Evolutionary conservation across 1,284 basidiomycete species (phyloP).

Genomic region (Apiotrichum porosum): DNA sequence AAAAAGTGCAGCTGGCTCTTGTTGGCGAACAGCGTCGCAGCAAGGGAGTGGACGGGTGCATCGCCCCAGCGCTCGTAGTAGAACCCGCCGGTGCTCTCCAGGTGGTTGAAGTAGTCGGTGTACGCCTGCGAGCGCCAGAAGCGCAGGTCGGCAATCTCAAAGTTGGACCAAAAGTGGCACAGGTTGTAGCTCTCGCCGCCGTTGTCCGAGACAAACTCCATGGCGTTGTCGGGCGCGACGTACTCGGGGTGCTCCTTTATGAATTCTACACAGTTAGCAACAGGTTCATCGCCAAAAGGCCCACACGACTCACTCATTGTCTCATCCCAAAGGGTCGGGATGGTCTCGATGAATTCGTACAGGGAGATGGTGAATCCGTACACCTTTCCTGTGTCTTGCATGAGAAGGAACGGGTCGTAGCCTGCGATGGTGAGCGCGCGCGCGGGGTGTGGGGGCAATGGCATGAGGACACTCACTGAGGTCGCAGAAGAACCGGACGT

Average conservation of each 20-base stretch:
- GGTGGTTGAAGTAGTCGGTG: slow-evolving; percentile 66
- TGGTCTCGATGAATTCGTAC: slow-evolving; percentile 70
- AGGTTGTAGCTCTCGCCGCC: slow-evolving; percentile 66
- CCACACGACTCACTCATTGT: slow-evolving; percentile 56
- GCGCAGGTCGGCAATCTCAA: slow-evolving; percentile 69
- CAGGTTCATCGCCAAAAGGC: no score
- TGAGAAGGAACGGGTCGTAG: slow-evolving; percentile 80
- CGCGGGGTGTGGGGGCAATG: no score
- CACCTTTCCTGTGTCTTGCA: slow-evolving; percentile 72
- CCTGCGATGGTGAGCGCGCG: slow-evolving; percentile 43
- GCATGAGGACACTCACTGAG: slow-evolving; percentile 47
- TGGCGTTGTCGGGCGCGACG: slow-evolving; percentile 63
- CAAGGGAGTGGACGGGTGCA: slow-evolving; percentile 79
- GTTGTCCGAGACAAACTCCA: slow-evolving; percentile 71
- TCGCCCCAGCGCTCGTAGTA: slow-evolving; percentile 75
- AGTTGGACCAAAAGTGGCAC: slow-evolving; percentile 80
- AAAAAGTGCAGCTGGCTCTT: slow-evolving; percentile 76
- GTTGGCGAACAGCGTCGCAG: slow-evolving; percentile 64
- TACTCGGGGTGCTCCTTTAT: slow-evolving; percentile 62
- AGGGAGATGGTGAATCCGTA: slow-evolving; percentile 76
- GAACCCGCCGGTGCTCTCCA: slow-evolving; percentile 74
- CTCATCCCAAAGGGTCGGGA: slow-evolving; percentile 68
- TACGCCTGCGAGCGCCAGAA: slow-evolving; percentile 78
- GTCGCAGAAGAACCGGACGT: slow-evolving; percentile 71
- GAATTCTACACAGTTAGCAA: slow-evolving; percentile 58